Evolutionary conservation across 768 basidiomycete genomes (phyloP), one percentile per base, ranked within the genome.

Genomic region (Suillus alpinus): DNA sequence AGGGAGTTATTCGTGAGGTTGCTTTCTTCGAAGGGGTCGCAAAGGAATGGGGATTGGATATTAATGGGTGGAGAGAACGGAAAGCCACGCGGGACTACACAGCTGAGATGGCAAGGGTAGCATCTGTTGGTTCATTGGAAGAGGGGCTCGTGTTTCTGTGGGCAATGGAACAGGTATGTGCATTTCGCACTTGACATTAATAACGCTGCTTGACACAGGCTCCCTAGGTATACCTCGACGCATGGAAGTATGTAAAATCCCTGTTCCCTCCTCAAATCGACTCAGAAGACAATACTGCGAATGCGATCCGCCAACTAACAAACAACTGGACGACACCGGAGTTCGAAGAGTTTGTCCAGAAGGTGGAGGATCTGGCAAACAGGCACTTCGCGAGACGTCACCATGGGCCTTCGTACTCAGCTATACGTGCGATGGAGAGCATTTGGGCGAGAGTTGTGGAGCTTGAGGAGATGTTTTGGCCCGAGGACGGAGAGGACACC

Each of bases 121-220:
- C 79, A 3, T 72, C 76, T 6, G 66, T 72, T 16, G 81, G 78
- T 4, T 76, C 73, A 0, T 64, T 89, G 20, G 80, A 83, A 53
- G 89, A 92, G 44, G 87, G 86, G 0, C 72, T 92, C 23, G 76
- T 91, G 1, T 86, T 92, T 62, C 73, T 92, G 14, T 91, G 89
- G 89, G 86, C 86, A 0, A 91, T 91, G 89, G 90, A 91, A 69
- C 80, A 83, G 76, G 89, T 89, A 46, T 23, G 72, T 61, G 23
- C 59, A 59, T 12, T 31, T 37, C 51, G 12, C 37, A 50, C 12
- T 26, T 3, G 8, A 32, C 4, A 56, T 34, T 13, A n/a, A 56
- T 34, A 9, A n/a, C 18, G 47, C 23, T 62, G 18, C 43, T 53
- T 36, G 36, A 16, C 18, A 20, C 37, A 53, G 31, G 34, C 31